Base-by-base conservation (phyloP, 2,329 filamentous ascomycete species). In the Fusarium irregulare region DNA sequence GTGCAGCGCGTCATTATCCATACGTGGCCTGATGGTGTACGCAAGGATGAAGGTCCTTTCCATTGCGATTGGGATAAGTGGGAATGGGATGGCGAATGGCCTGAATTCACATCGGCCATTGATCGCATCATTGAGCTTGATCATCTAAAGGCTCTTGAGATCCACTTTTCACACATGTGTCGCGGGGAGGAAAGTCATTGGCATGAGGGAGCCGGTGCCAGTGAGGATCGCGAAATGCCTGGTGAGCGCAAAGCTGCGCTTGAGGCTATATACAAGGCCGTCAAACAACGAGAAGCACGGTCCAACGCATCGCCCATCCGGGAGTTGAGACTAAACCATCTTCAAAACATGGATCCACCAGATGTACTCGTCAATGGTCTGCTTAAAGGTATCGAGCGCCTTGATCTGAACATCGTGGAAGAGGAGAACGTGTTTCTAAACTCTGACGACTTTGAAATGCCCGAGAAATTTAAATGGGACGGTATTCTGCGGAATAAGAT, bases 271-370 rank as follows among this genome's bases (percentile, higher is more conserved):
- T 23, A 50, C 28, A 13, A 34, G 4, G 47, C 28, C 1, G 9
- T 50, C 7, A 34, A 34, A 13, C 28, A 50, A 11, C 20, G 30
- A 7, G 47, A 13, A 10, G 14, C 12, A 4, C 28, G 47, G 3
- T 0, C 13, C 30, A 3, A 2, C 2, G 4, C 7, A 10, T 6
- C 11, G 2, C 20, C 20, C 1, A 25, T 50, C 3, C 28, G 20
- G 6, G 20, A 50, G 16, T 20, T 50, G 5, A n/a, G 0, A 2
- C 2, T 50, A 0, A 6, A 23, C 0, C 20, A 10, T 12, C 11
- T 50, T 23, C 30, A n/a, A 12, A 23, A 34, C 16, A 18, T 8
- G 1, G 2, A 32, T 25, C 47, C 47, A 4, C 28, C 30, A 3
- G 20, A 13, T 2, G 47, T 3, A 7, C 16, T 50, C 6, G 3